Evolutionary conservation across 441 rosid genomes (phyloP).

Genomic region (Hypseocharis bilobata): DNA sequence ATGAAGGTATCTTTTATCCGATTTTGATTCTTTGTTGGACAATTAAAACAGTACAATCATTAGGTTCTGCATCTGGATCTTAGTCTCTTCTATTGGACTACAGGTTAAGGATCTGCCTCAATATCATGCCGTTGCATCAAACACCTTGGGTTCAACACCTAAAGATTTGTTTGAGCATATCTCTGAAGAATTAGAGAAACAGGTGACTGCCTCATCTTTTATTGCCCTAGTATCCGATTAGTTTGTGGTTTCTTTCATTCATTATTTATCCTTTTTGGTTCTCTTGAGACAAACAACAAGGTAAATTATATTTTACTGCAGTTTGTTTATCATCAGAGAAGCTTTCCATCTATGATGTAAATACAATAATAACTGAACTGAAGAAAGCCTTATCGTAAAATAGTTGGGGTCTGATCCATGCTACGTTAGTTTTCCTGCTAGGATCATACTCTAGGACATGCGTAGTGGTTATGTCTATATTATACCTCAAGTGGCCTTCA

Average conservation of each 20-base stretch:
- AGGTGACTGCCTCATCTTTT: conserved; percentile 32
- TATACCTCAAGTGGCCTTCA: not conserved
- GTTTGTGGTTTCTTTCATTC: not conserved
- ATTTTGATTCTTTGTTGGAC: conserved; percentile 13
- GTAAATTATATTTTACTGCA: too few species aligned
- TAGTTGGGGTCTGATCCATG: not conserved
- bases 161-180: conserved; percentile 92
- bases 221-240: not conserved
- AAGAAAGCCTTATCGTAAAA: not conserved
- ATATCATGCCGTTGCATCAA: conserved; percentile 81
- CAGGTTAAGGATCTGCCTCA: conserved; percentile 76
- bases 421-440: not conserved
- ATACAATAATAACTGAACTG: not conserved
- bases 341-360: not conserved
- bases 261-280: too few species aligned
- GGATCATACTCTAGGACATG: not conserved
- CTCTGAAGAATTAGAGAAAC: conserved; percentile 68
- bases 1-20: conserved; percentile 39
- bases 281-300: too few species aligned
- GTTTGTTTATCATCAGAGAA: not conserved
- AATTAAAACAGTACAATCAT: not conserved
- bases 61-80: not conserved
- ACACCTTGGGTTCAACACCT: conserved; percentile 79
- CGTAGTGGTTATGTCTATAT: not conserved
- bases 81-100: conserved; percentile 12